Evolutionary conservation across 257 asterid species (phyloP), one percentile per base, ranked within the genome.

Genomic region (Solanum gandarillasii): DNA sequence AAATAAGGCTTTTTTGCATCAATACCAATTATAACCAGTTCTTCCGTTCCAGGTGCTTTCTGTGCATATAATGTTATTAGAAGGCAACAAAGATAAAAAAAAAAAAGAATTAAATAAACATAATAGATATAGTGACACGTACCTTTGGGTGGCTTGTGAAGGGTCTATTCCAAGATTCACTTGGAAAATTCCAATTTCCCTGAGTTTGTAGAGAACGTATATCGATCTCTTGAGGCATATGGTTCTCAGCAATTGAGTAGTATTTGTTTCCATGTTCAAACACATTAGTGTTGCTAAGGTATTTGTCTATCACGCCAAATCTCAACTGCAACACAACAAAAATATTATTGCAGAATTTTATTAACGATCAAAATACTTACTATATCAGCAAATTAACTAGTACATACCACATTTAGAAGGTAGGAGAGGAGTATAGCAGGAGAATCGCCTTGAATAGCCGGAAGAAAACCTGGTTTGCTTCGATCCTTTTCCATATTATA

Each of bases 101-200:
- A 35, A 18, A 1, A 60, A 32, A 16, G 5, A 5, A 14, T 83
- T 55, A 36, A 46, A 46, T 25, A 82, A 0, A 39, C 5, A 81
- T 25, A 46, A 48, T 9, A 34, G 48, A 41, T 41, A 41, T 41
- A 41, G 48, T 41, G 14, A 41, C 13, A 73, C 8, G 16, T 36
- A 94, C 98, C 96, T 93, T 93, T 34, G 98, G 98, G 86, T 95
- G 98, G 89, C 95, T 91, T 46, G 95, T 93, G 86, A 93, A 95
- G 9, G 96, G 95, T 90, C 98, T 90, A 43, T 86, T 86, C 98
- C 98, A 95, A 48, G 89, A 68, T 81, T 92, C 92, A 58, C 89
- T 75, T 9, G 91, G 16, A 36, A 23, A 81, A 52, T 93, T 92
- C 96, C 98, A 93, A 86, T 91, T 89, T 32, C 86, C 92, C 41